Percentiles rank a stretch among this genome's conserved stretches.
phyloP scores from a whole-genome alignment of 768 basidiomycete species.

The Tubosaeta brunneosetosa region DNA sequence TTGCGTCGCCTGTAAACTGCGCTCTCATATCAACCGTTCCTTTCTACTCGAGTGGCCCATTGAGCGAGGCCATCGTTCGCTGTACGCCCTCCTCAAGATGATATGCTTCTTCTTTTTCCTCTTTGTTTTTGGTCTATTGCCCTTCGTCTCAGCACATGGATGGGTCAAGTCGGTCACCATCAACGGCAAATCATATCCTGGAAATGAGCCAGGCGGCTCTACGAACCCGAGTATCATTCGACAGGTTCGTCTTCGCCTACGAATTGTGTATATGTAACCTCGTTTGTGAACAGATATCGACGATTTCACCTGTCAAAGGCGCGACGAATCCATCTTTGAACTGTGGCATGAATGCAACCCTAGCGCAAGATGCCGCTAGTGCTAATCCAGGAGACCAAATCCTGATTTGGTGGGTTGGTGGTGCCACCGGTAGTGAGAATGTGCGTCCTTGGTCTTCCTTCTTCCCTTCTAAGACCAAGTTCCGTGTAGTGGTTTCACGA shows the following conservation, averaged over 20 bases:
- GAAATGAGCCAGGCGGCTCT: constrained; percentile 32
- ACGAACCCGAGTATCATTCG: constrained; percentile 40
- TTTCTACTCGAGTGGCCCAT: constrained; percentile 13
- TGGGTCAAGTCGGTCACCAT: constrained; percentile 27
- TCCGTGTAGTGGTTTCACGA: constrained; percentile 47
- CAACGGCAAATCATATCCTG: constrained; percentile 25
- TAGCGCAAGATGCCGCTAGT: constrained; percentile 46
- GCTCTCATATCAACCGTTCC: neutral
- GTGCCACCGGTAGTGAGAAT: constrained; percentile 34
- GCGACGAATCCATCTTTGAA: constrained; percentile 50
- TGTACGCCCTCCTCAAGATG: constrained; percentile 8
- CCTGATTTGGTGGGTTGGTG: constrained; percentile 49
- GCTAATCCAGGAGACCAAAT: constrained; percentile 58
- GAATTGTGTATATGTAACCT: neutral
- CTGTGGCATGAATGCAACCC: constrained; percentile 53
- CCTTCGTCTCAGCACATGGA: constrained; percentile 29
- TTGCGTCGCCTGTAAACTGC: neutral
- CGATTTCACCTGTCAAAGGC: constrained; percentile 51
- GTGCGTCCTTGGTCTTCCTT: constrained; percentile 18
- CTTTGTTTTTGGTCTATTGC: constrained; percentile 10
- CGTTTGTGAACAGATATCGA: constrained; percentile 20
- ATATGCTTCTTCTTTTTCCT: constrained; percentile 7
- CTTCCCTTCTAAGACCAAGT: neutral
- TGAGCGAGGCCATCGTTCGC: constrained; percentile 15
- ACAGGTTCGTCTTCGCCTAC: constrained; percentile 24